Percentiles rank a stretch among this genome's conserved stretches.
phyloP scores from a whole-genome alignment of 305 asterid genomes.

The Euphrasia arctica region DNA sequence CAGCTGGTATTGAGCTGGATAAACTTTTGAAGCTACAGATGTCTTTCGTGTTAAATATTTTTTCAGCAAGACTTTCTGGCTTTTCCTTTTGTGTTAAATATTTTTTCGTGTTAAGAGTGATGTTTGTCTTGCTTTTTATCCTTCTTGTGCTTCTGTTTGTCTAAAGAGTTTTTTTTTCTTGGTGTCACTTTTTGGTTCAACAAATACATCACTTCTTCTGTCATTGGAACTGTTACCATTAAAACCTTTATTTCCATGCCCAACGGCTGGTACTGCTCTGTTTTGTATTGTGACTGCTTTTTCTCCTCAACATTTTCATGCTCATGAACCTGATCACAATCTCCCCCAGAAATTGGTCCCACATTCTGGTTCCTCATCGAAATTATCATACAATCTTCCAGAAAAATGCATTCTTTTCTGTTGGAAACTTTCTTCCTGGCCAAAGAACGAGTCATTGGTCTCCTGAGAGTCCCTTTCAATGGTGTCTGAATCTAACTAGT shows the following conservation, averaged over 20 bases:
- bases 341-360: conserved; percentile 34
- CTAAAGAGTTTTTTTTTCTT: conserved; percentile 28
- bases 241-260: conserved; percentile 31
- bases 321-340: conserved; percentile 30
- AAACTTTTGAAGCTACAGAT: conserved; percentile 50
- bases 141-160: conserved; percentile 40
- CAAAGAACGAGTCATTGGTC: conserved; percentile 54
- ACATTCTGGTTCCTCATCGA: conserved; percentile 36
- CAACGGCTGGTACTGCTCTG: conserved; percentile 32
- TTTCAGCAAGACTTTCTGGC: conserved; percentile 37
- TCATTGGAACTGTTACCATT: conserved; percentile 34
- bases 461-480: conserved; percentile 56
- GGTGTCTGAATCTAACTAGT: conserved; percentile 66
- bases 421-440: conserved; percentile 43
- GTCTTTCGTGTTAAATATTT: conserved; percentile 31
- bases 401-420: conserved; percentile 38
- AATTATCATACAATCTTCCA: conserved; percentile 38
- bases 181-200: conserved; percentile 39
- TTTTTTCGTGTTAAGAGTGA: no score
- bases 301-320: conserved; percentile 37
- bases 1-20: conserved; percentile 35
- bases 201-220: conserved; percentile 35
- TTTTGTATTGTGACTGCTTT: conserved; percentile 37
- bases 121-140: conserved; percentile 35
- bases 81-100: no score